phyloP scores from a whole-genome alignment of 495 filamentous ascomycete species.

The Pseudevernia furfuracea region DNA sequence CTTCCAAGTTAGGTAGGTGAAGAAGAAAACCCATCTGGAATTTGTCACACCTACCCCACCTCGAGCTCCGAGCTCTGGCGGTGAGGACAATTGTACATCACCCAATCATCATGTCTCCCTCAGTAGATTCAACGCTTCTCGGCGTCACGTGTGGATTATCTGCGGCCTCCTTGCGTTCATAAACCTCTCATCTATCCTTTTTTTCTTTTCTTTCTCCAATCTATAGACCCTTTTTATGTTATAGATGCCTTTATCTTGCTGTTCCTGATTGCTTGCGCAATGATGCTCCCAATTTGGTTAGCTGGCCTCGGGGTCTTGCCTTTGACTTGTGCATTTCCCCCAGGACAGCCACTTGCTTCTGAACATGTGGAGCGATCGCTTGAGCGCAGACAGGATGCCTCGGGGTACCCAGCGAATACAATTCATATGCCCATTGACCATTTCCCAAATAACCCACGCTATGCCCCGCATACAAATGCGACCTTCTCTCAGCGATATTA shows the following conservation, averaged over 20 bases:
- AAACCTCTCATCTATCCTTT: background rate
- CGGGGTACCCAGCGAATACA: slow-evolving; percentile 8
- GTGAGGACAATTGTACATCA: background rate
- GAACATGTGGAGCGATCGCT: slow-evolving; percentile 5
- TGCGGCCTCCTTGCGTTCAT: background rate
- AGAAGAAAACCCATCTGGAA: background rate
- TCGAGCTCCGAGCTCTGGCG: background rate
- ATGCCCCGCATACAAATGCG: slow-evolving; percentile 32
- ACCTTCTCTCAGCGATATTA: slow-evolving; percentile 42
- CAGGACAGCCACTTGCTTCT: slow-evolving; percentile 2
- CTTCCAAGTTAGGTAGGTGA: slow-evolving; percentile 1
- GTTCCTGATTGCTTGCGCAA: background rate
- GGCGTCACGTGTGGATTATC: background rate
- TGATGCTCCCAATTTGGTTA: background rate
- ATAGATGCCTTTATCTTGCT: background rate
- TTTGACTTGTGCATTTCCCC: slow-evolving; percentile 5
- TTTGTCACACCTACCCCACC: background rate
- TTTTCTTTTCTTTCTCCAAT: background rate
- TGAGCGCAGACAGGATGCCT: slow-evolving; percentile 12
- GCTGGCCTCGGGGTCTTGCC: slow-evolving; percentile 8
- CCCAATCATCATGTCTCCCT: background rate
- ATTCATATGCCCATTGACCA: slow-evolving; percentile 35
- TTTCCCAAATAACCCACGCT: slow-evolving; percentile 33
- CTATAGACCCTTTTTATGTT: background rate
- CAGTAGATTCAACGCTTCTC: background rate